Evolutionary conservation across 176 grass and related monocot genomes (phyloP).

Genomic region (Cymbopogon citratus): DNA sequence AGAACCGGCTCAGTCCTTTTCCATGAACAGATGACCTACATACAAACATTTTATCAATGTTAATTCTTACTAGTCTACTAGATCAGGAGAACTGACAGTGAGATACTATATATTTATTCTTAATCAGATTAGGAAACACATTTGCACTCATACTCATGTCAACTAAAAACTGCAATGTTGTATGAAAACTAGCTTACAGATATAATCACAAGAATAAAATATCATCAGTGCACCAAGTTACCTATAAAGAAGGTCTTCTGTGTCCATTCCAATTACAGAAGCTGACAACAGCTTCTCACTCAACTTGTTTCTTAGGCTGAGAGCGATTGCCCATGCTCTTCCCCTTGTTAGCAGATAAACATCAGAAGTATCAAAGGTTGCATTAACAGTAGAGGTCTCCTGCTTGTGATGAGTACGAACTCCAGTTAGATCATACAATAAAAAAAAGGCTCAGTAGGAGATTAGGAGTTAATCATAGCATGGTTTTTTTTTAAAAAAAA

Average conservation of each 20-base stretch:
- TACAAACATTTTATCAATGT: neutral
- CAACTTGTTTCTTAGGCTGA: slow-evolving; percentile 45
- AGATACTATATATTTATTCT: neutral
- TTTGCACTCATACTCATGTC: neutral
- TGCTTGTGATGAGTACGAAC: slow-evolving; percentile 33
- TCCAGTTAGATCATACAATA: slow-evolving; percentile 2
- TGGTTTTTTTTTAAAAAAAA: too few species aligned
- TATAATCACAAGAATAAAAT: slow-evolving; percentile 28
- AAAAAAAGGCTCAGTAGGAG: neutral
- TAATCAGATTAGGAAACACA: slow-evolving; percentile 1
- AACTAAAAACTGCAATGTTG: neutral
- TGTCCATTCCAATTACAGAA: slow-evolving; percentile 55
- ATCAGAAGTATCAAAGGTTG: slow-evolving; percentile 19
- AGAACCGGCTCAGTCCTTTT: slow-evolving; percentile 87
- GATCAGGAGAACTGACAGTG: neutral
- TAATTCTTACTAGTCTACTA: neutral
- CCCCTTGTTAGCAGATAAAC: slow-evolving; percentile 61
- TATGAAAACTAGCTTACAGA: slow-evolving; percentile 13
- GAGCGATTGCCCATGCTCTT: slow-evolving; percentile 72
- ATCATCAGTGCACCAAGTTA: slow-evolving; percentile 25
- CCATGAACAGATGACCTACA: slow-evolving; percentile 78
- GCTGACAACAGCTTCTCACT: slow-evolving; percentile 57
- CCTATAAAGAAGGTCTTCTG: slow-evolving; percentile 71
- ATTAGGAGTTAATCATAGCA: slow-evolving; percentile 14
- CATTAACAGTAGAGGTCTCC: slow-evolving; percentile 40